Base-by-base conservation (phyloP, 1,284 basidiomycete genomes). In the Mycena citricolor region DNA sequence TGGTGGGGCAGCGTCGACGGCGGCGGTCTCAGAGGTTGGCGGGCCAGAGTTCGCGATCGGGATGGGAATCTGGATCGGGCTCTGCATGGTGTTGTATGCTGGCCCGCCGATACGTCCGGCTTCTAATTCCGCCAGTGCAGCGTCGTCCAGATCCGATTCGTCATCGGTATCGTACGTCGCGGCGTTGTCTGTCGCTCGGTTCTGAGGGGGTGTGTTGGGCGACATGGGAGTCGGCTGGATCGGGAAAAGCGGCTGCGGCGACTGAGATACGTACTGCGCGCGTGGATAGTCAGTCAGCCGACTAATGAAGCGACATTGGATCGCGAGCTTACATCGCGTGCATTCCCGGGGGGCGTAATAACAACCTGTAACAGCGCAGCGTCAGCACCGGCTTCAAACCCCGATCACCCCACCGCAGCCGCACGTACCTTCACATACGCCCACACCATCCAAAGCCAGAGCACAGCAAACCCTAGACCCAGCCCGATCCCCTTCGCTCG, bases 381-480 rank as follows among this genome's bases (percentile, higher is more conserved):
- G 33, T 13, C 19, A 44, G 37, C 26, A 29, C 32, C 21, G 25
- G 41, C 25, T 17, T 14, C 21, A 20, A 23, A 19, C 30, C 33
- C 8, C 21, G n/a, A 21, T 5, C 19, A 8, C 16, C n/a, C 37
- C 21, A n/a, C n/a, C n/a, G n/a, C n/a, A n/a, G n/a, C n/a, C 37
- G 20, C 19, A 57, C 65, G 35, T 43, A 86, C 86, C 72, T 75
- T 81, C 14, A 72, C 49, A 61, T 90, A 91, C 4, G 79, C 70
- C 86, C 86, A 89, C 0, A 81, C 42, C 68, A 80, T 77, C 77
- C 88, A 82, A n/a, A 83, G 51, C 40, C 74, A 81, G 12, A 90
- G 57, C 2, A 85, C 49, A 28, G 69, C 68, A 55, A 81, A 88
- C 2, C 78, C 70, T 0, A 74, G 67, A 22, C 87, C 57, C 34